Evolutionary conservation across 495 filamentous ascomycete genomes (phyloP).

Genomic region (Monascus purpureus): DNA sequence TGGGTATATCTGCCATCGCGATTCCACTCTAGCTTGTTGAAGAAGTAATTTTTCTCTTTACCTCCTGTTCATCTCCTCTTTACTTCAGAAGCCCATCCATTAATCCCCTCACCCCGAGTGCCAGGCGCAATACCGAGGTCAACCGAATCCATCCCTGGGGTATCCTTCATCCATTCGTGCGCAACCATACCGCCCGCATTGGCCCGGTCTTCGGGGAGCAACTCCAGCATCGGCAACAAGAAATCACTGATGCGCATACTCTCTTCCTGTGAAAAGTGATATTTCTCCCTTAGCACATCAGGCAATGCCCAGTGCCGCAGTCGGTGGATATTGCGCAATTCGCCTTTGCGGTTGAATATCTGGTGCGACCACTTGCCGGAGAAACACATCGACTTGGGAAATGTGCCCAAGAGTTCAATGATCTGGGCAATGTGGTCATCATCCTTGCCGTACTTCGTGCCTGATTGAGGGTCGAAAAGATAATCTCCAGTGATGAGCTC

Average conservation of each 20-base stretch:
- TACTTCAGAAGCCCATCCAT: conserved; percentile 85
- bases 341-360: conserved; percentile 96
- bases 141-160: conserved; percentile 73
- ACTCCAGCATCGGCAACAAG: conserved; percentile 81
- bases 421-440: conserved; percentile 99
- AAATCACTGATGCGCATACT: conserved; percentile 70
- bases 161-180: conserved; percentile 66
- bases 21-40: conserved; percentile 2
- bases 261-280: conserved; percentile 77
- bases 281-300: conserved; percentile 91
- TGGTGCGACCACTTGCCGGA: conserved; percentile 96
- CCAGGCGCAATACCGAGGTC: conserved; percentile 61
- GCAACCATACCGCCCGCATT: conserved; percentile 93
- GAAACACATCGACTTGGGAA: conserved; percentile 81
- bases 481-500: conserved; percentile 98
- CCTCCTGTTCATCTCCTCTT: conserved; percentile 71
- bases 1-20: too few species aligned
- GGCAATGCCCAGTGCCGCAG: conserved; percentile 92
- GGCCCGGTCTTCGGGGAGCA: conserved; percentile 73
- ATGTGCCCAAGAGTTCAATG: conserved; percentile 88
- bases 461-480: conserved; percentile 96
- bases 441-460: conserved; percentile 98
- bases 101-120: conserved; percentile 82
- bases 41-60: background rate
- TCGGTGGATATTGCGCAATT: conserved; percentile 94